Conservation (phyloP, 2,329 filamentous ascomycete genomes). For the Claviceps purpurea region DNA sequence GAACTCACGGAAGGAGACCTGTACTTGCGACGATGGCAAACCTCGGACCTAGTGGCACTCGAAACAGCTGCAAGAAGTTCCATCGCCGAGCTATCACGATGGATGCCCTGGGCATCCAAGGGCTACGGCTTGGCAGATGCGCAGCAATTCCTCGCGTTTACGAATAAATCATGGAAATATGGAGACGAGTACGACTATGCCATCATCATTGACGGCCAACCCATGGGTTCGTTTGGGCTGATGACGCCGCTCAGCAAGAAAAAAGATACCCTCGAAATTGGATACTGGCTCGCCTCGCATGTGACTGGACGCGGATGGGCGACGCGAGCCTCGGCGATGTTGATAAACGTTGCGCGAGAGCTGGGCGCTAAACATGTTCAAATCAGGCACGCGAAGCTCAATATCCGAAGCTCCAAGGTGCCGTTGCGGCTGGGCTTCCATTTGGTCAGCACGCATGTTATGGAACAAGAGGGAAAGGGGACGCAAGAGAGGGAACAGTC, state of each 20-base stretch:
- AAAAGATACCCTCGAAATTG: slow-evolving; percentile 5
- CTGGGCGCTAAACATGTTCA: slow-evolving; percentile 7
- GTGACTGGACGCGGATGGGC: slow-evolving; percentile 10
- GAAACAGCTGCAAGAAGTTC: slow-evolving; percentile 6
- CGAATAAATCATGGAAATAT: slow-evolving; percentile 4
- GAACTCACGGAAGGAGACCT: slow-evolving; percentile 8
- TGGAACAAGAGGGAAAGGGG: neutral
- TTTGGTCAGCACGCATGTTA: neutral
- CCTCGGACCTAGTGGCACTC: slow-evolving; percentile 3
- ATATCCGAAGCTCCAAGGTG: slow-evolving; percentile 6
- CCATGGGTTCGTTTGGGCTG: slow-evolving; percentile 8
- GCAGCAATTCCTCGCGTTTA: slow-evolving; percentile 2
- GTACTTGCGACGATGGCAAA: slow-evolving; percentile 8
- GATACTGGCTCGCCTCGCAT: slow-evolving; percentile 10
- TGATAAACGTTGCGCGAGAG: slow-evolving; percentile 7
- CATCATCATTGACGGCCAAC: slow-evolving; percentile 2
- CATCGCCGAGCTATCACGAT: slow-evolving; percentile 7
- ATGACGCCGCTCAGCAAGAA: slow-evolving; percentile 1
- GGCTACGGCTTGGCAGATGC: slow-evolving; percentile 7
- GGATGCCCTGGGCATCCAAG: slow-evolving; percentile 10
- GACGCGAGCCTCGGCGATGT: slow-evolving; percentile 6
- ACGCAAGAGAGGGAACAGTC: neutral
- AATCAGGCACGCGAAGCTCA: slow-evolving; percentile 7
- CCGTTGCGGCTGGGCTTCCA: slow-evolving; percentile 6
- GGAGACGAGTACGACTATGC: slow-evolving; percentile 8